Evolutionary conservation across 192 early-diverging fungal genomes (phyloP).

Genomic region (Backusella liffmaniae): DNA sequence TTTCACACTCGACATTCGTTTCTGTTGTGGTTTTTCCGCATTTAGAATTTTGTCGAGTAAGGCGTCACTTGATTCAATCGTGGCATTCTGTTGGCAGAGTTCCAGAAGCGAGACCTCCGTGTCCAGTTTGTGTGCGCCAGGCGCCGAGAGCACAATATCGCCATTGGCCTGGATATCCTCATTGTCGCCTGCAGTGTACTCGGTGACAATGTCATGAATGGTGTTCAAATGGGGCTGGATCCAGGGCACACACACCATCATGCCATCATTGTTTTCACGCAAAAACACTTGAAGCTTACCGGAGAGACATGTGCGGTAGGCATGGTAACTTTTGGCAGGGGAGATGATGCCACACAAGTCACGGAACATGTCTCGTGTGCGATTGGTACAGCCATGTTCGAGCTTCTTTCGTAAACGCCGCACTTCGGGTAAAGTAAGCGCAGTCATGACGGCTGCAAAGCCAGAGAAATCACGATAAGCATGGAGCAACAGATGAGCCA

Average conservation of each 20-base stretch:
- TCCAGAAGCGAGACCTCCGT: conserved; percentile 37
- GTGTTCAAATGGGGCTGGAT: conserved; percentile 45
- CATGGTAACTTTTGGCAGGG: conserved; percentile 27
- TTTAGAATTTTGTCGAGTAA: not conserved
- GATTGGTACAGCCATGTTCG: conserved; percentile 40
- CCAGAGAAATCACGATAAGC: conserved; percentile 55
- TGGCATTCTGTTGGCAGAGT: conserved; percentile 36
- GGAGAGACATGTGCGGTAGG: conserved; percentile 40
- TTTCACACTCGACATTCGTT: not conserved
- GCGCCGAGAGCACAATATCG: conserved; percentile 35
- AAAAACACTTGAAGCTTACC: not conserved
- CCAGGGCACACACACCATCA: conserved; percentile 48
- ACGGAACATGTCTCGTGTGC: conserved; percentile 39
- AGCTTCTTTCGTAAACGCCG: conserved; percentile 42
- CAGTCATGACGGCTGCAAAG: conserved; percentile 51
- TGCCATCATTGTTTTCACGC: conserved; percentile 16
- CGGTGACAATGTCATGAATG: conserved; percentile 39
- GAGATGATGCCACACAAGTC: conserved; percentile 32
- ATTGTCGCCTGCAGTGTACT: conserved; percentile 41
- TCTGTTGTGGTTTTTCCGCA: not conserved
- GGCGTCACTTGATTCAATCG: conserved; percentile 8
- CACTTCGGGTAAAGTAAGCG: conserved; percentile 51
- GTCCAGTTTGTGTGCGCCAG: conserved; percentile 44
- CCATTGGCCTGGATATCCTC: conserved; percentile 6
- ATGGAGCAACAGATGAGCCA: conserved; percentile 46